phyloP scores from a whole-genome alignment of 2,329 filamentous ascomycete genomes.

The Nannizzia gypsea region DNA sequence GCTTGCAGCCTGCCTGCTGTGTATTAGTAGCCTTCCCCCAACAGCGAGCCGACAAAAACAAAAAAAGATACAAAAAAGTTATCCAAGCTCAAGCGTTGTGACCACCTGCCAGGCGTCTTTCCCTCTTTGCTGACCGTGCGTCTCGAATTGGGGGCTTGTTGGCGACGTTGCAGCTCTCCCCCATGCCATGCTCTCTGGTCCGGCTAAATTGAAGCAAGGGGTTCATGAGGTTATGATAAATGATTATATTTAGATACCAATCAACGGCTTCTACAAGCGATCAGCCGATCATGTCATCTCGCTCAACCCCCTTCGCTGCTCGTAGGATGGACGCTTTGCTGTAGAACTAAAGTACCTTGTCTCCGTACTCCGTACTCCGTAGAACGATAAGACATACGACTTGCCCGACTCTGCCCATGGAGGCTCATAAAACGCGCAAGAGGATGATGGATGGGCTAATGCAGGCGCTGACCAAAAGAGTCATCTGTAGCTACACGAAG shows the following conservation, averaged over 20 bases:
- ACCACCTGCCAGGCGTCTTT: not conserved
- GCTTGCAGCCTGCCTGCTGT: not conserved
- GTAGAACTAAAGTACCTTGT: no score
- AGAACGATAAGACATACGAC: not conserved
- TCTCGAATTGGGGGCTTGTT: not conserved
- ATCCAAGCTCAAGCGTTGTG: not conserved
- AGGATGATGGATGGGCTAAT: not conserved
- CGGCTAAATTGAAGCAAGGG: not conserved
- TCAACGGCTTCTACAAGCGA: slow-evolving; percentile 1
- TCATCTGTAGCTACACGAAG: not conserved
- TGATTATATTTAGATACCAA: slow-evolving; percentile 4
- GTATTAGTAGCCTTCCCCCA: not conserved
- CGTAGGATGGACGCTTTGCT: not conserved
- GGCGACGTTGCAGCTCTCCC: no score
- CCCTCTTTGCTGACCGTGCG: not conserved
- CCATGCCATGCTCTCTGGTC: no score
- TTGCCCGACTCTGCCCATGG: not conserved
- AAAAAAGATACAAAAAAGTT: not conserved
- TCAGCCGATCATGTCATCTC: not conserved
- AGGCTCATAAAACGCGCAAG: not conserved
- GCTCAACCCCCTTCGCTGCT: not conserved
- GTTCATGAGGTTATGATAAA: slow-evolving; percentile 1
- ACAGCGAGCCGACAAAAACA: not conserved
- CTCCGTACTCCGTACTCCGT: no score
- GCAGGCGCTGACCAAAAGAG: not conserved